Conservation (phyloP, 225 moss, liverwort and hornwort species). For the Anthoceros angustus region DNA sequence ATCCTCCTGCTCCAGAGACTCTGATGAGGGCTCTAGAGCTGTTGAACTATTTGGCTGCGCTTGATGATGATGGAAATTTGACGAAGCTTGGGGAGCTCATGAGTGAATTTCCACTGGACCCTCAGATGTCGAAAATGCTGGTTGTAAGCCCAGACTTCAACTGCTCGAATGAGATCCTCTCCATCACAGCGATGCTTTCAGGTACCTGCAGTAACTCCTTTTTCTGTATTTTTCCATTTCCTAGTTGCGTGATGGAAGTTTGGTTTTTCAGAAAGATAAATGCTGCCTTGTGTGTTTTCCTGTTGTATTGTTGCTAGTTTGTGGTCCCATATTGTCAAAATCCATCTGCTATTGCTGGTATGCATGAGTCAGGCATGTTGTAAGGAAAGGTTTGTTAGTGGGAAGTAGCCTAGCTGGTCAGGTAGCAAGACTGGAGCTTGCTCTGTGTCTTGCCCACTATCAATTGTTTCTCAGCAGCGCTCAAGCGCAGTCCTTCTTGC, state of each 20-base stretch:
- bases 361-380: background rate
- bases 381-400: background rate
- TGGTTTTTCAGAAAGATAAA: background rate
- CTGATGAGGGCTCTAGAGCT: slow-evolving; percentile 83
- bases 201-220: background rate
- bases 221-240: background rate
- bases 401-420: background rate
- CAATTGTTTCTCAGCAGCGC: slow-evolving; percentile 5
- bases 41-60: slow-evolving; percentile 72
- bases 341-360: background rate
- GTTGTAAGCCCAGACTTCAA: slow-evolving; percentile 51
- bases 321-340: background rate
- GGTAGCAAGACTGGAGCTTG: background rate
- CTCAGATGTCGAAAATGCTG: slow-evolving; percentile 59
- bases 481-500: slow-evolving; percentile 5
- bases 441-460: background rate
- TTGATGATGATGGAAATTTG: slow-evolving; percentile 61
- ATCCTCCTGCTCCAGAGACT: slow-evolving; percentile 81
- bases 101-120: slow-evolving; percentile 52
- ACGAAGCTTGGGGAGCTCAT: slow-evolving; percentile 46
- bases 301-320: background rate
- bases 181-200: slow-evolving; percentile 5
- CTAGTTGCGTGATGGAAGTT: background rate
- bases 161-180: slow-evolving; percentile 10
- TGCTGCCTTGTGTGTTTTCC: background rate